Evolutionary conservation across 192 early-diverging fungal species (phyloP).

Genomic region (Rhizoclosmatium globosum): DNA sequence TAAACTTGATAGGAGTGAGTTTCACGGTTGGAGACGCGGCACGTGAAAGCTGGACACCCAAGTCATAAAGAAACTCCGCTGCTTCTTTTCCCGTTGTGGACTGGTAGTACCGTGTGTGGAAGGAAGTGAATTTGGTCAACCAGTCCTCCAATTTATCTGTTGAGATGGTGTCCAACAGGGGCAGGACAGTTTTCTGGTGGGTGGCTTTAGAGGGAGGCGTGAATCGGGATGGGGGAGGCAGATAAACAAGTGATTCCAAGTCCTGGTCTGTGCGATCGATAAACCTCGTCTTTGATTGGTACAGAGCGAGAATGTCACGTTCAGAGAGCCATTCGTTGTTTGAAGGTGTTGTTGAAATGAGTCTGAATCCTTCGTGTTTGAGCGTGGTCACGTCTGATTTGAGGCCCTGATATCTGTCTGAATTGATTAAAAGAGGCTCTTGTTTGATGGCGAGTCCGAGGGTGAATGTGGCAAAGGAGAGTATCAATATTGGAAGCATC

Average conservation of each 20-base stretch:
- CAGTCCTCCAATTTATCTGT: slow-evolving; percentile 72
- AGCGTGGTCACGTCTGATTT: not conserved
- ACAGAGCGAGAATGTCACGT: slow-evolving; percentile 69
- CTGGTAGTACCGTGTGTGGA: slow-evolving; percentile 93
- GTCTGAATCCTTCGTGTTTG: slow-evolving; percentile 31
- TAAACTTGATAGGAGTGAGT: slow-evolving; percentile 73
- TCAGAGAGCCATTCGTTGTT: slow-evolving; percentile 42
- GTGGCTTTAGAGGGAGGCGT: slow-evolving; percentile 60
- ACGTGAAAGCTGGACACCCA: slow-evolving; percentile 35
- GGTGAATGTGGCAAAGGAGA: too few species aligned
- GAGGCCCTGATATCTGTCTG: too few species aligned
- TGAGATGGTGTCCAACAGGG: slow-evolving; percentile 68
- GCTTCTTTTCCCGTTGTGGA: slow-evolving; percentile 40
- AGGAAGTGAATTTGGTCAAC: slow-evolving; percentile 79
- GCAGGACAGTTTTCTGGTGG: slow-evolving; percentile 67
- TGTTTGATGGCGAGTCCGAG: too few species aligned
- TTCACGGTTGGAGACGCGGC: slow-evolving; percentile 26
- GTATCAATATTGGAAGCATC: too few species aligned
- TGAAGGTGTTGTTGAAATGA: slow-evolving; percentile 39
- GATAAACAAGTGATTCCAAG: slow-evolving; percentile 32
- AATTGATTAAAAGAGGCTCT: too few species aligned
- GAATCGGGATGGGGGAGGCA: slow-evolving; percentile 15
- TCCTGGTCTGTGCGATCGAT: slow-evolving; percentile 90
- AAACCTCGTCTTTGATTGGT: slow-evolving; percentile 72
- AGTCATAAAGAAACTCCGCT: slow-evolving; percentile 49